Evolutionary conservation across 2,329 filamentous ascomycete genomes (phyloP).

Genomic region (Clathrospora elynae): DNA sequence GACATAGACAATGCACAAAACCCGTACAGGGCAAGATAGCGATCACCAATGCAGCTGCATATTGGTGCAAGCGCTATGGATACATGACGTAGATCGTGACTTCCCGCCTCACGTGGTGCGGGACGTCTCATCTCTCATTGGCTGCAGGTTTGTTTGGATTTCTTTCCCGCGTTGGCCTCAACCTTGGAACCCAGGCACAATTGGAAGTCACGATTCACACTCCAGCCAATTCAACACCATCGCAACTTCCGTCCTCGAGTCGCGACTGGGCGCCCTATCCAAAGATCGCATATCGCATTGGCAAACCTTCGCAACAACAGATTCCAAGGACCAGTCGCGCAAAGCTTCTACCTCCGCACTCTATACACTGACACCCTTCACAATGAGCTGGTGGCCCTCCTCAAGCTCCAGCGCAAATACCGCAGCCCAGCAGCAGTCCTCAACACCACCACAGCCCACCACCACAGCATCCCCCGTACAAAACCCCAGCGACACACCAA

Average conservation of each 20-base stretch:
- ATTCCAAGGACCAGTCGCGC: neutral
- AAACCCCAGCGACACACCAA: conserved; percentile 15
- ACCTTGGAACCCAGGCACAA: conserved; percentile 4
- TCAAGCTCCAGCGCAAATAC: conserved; percentile 22
- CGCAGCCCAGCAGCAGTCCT: conserved; percentile 17
- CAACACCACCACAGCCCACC: conserved; percentile 23
- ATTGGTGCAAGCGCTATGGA: conserved; percentile 28
- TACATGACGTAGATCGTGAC: conserved; percentile 45
- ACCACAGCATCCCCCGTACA: conserved; percentile 4
- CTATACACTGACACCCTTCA: conserved; percentile 3
- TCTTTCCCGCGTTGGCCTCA: conserved; percentile 9
- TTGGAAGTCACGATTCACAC: neutral
- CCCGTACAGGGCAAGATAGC: conserved; percentile 26
- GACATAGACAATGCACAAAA: conserved; percentile 24
- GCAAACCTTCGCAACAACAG: neutral
- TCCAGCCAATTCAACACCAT: too few species aligned
- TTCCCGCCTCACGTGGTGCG: conserved; percentile 35
- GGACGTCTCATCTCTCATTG: conserved; percentile 30
- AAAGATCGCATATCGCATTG: neutral
- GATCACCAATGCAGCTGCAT: conserved; percentile 45
- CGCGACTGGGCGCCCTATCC: too few species aligned
- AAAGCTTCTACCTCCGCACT: neutral
- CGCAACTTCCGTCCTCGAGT: too few species aligned
- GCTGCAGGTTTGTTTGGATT: conserved; percentile 22
- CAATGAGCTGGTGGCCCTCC: conserved; percentile 34